These are phyloP conservation scores for Dichotomocladium elegans DNA, from an alignment of 371 early-diverging fungal genomes.

Conservation along the genomic window DNA sequence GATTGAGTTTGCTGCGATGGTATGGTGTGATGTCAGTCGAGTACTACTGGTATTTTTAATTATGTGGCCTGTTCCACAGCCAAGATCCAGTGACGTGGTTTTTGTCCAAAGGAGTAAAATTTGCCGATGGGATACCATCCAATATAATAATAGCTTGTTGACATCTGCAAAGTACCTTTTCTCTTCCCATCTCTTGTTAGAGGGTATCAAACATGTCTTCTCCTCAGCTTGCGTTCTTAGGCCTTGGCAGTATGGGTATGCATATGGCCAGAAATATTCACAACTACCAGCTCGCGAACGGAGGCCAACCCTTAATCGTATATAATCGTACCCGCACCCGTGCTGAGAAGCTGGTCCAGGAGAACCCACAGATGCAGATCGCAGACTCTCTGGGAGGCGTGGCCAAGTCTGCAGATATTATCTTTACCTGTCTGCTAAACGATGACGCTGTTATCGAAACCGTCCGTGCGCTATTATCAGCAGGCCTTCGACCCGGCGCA, in stretches of 20 bases:
- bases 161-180: too few species aligned
- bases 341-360: conserved; percentile 20
- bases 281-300: conserved; percentile 9
- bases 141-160: too few species aligned
- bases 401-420: conserved; percentile 35
- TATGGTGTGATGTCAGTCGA: too few species aligned
- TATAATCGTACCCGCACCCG: conserved; percentile 52
- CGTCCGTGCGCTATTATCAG: conserved; percentile 5
- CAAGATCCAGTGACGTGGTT: too few species aligned
- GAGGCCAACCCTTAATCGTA: conserved; percentile 31
- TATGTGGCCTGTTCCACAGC: too few species aligned
- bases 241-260: conserved; percentile 53
- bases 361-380: conserved; percentile 20
- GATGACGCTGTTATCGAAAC: conserved; percentile 40
- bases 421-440: conserved; percentile 49
- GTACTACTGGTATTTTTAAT: too few species aligned
- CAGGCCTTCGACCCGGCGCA: conserved; percentile 16
- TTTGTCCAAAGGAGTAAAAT: too few species aligned
- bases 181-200: too few species aligned
- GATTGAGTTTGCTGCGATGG: too few species aligned
- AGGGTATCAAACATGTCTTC: not conserved
- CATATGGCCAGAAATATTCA: conserved; percentile 43
- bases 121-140: too few species aligned
- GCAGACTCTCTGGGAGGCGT: conserved; percentile 22
- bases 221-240: conserved; percentile 45